Evolutionary conservation across 2,329 filamentous ascomycete genomes (phyloP), one percentile per base, ranked within the genome.

Genomic region (Botrytis aclada): DNA sequence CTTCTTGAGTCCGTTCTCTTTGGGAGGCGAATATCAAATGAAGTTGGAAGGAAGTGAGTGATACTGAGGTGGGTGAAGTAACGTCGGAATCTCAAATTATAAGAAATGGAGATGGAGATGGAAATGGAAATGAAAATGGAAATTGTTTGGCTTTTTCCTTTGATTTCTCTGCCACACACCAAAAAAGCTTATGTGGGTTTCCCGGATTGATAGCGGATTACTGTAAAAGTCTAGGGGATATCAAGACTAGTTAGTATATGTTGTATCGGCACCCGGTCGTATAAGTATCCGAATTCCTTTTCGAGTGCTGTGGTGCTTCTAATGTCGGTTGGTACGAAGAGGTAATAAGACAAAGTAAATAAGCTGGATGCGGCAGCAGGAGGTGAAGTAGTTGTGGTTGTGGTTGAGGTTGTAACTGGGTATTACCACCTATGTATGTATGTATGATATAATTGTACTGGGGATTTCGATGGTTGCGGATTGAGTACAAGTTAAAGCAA

Each of bases 161-260:
- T 1, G 45, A 54, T 54, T 39, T 54, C 64, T 51, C 63, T 66
- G 63, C 63, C 43, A 51, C 63, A 39, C 37, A 39, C 37, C 37
- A 41, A 63, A 61, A 65, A 47, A 47, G 63, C 63, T 66, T 66
- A 29, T 66, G 25, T 66, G 63, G 39, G 25, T 54, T 65, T 34
- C 34, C 63, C 43, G 63, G 20, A 37, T 65, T 25, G 43, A 47
- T 37, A 37, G 63, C 16, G 63, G 43, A 22, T 25, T 34, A 22
- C 9, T 22, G 18, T n/a, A 14, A 29, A n/a, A 29, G 56, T 20
- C 22, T 37, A 66, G 43, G 22, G 4, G 22, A 66, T 37, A 41
- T 63, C 3, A 22, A 47, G 45, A 47, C 20, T 47, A 47, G 37
- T 37, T 4, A 37, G 45, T 47, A 25, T 47, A 1, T 10, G 45